phyloP scores from a whole-genome alignment of 345 rosid species.

The Gossypium bickii region DNA sequence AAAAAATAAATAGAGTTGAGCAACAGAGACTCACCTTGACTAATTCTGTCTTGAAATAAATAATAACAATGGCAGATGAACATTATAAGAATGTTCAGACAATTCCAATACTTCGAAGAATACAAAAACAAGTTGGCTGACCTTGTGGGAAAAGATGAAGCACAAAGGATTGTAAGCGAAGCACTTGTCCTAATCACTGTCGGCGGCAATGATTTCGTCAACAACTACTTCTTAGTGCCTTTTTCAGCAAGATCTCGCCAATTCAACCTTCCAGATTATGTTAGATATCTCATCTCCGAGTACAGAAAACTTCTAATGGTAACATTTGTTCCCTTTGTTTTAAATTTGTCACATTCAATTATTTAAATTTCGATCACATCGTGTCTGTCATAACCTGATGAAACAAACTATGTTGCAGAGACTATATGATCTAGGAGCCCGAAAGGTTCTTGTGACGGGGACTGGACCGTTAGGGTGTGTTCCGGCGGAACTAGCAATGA shows the following conservation, averaged over 20 bases:
- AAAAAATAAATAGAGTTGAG: too few species aligned
- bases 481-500: constrained; percentile 70
- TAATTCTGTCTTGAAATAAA: not conserved
- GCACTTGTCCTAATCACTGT: constrained; percentile 74
- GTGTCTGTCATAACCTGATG: not conserved
- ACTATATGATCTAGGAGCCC: constrained; percentile 58
- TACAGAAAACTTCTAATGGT: constrained; percentile 61
- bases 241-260: constrained; percentile 81
- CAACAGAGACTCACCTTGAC: too few species aligned
- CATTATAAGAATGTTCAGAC: constrained; percentile 58
- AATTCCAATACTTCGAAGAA: not conserved
- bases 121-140: not conserved
- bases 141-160: not conserved
- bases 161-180: constrained; percentile 43
- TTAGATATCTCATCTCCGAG: constrained; percentile 69
- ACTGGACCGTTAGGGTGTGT: constrained; percentile 85
- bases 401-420: constrained; percentile 34
- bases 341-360: not conserved
- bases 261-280: constrained; percentile 57
- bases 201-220: constrained; percentile 92
- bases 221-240: constrained; percentile 83
- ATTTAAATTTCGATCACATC: not conserved
- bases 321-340: not conserved
- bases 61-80: constrained; percentile 39
- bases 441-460: constrained; percentile 71